phyloP scores from a whole-genome alignment of 345 rosid genomes.

The Bretschneidera sinensis region DNA sequence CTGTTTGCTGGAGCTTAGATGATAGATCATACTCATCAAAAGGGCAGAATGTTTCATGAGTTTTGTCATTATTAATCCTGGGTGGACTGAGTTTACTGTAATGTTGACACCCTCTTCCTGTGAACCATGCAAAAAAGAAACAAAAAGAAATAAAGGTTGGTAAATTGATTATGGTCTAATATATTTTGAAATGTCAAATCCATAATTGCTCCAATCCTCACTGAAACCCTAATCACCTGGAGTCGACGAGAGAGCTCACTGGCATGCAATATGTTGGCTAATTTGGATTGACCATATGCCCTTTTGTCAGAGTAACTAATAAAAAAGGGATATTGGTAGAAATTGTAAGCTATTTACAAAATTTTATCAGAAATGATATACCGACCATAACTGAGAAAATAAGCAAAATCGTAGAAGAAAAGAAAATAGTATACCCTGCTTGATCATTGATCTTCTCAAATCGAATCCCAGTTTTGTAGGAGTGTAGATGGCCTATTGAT shows the following conservation, averaged over 20 bases:
- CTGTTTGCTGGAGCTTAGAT: neutral
- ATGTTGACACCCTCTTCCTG: slow-evolving; percentile 80
- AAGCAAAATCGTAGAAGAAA: neutral
- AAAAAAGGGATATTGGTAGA: neutral
- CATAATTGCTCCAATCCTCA: too few species aligned
- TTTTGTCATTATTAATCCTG: slow-evolving; percentile 88
- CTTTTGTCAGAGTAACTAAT: slow-evolving; percentile 73
- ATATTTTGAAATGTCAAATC: too few species aligned
- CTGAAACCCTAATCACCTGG: too few species aligned
- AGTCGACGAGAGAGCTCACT: slow-evolving; percentile 83
- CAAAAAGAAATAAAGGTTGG: too few species aligned
- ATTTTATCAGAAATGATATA: too few species aligned
- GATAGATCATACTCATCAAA: slow-evolving; percentile 53
- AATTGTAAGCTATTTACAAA: neutral
- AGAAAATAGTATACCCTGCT: slow-evolving; percentile 26
- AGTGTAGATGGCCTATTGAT: slow-evolving; percentile 73
- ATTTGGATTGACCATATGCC: slow-evolving; percentile 93
- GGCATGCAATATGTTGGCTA: slow-evolving; percentile 84
- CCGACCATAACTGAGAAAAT: neutral
- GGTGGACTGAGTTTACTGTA: slow-evolving; percentile 86
- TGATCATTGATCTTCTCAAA: slow-evolving; percentile 52
- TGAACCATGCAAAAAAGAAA: too few species aligned
- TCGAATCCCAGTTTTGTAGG: slow-evolving; percentile 54
- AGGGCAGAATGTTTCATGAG: slow-evolving; percentile 60
- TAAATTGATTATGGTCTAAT: too few species aligned